These are phyloP conservation scores for Magnusiomyces suaveolens DNA, from an alignment of 1,139 yeast genomes.

Conservation along the genomic window DNA sequence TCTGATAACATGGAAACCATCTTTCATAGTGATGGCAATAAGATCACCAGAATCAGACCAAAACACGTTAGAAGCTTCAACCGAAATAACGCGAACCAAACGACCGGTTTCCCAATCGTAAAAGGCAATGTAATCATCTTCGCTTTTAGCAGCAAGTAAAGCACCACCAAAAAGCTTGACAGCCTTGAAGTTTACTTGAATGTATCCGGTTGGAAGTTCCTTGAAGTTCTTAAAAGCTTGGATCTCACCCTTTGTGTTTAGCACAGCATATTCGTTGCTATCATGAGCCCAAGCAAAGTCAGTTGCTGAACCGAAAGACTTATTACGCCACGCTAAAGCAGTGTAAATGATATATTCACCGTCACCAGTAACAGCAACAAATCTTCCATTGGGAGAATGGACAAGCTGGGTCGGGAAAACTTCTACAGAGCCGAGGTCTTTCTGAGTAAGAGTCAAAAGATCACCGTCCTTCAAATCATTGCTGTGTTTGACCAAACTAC, in stretches of 20 bases:
- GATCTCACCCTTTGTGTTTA: constrained; percentile 58
- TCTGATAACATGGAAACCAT: constrained; percentile 71
- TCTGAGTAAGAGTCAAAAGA: constrained; percentile 58
- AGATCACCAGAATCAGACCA: constrained; percentile 95
- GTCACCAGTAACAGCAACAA: constrained; percentile 94
- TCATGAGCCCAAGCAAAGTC: constrained; percentile 96
- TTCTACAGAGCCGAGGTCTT: constrained; percentile 88
- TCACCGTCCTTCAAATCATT: constrained; percentile 61
- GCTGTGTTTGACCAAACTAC: constrained; percentile 64
- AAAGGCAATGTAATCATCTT: constrained; percentile 62
- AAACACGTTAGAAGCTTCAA: constrained; percentile 57
- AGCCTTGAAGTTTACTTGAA: constrained; percentile 51
- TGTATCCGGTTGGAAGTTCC: constrained; percentile 56
- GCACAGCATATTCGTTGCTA: constrained; percentile 74
- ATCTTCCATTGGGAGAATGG: constrained; percentile 96
- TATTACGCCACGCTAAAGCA: constrained; percentile 96
- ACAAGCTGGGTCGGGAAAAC: constrained; percentile 77
- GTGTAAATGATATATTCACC: constrained; percentile 95
- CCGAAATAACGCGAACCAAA: constrained; percentile 74
- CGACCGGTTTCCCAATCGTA: constrained; percentile 89
- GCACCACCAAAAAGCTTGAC: constrained; percentile 83
- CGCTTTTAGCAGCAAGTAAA: constrained; percentile 53
- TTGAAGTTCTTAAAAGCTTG: constrained; percentile 71
- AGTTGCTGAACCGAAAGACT: constrained; percentile 79
- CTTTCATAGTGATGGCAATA: constrained; percentile 64